Base-by-base conservation (phyloP, 768 basidiomycete species). In the Russula virescens region DNA sequence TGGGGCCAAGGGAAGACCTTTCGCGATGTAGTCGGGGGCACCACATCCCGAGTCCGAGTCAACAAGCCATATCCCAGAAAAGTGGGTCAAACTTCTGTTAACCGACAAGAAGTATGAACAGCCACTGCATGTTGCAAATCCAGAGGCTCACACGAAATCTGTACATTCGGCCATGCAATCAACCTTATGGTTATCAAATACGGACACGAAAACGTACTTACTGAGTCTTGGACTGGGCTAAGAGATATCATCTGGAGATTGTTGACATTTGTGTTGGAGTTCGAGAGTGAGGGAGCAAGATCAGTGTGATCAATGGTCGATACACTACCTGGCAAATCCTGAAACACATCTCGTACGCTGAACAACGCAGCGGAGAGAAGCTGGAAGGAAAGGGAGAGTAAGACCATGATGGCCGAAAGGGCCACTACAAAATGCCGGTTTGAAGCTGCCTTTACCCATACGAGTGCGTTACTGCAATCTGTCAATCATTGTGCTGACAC, bases 71-170 rank as follows among this genome's bases (percentile, higher is more conserved):
- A 31, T 31, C 31, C 3, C 31, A 8, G 31, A 31, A 31, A 4
- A 3, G 31, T 31, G 31, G 31, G 8, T 8, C 31, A 8, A 31
- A 31, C 31, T 31, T 31, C 8, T 31, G 31, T 31, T 31, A 8
- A 31, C 31, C 8, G 3, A 8, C 3, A 31, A 31, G 31, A 8
- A 3, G 31, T 4, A 31, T 4, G 5, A 4, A 31, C 31, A 31
- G 31, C 31, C 31, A 31, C 8, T 4, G 31, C 3, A 31, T 4
- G 31, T 31, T 31, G 31, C 31, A 8, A 78, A 84, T 14, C 83
- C 83, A 9, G 83, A 79, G 9, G 82, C 83, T 43, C 80, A 77
- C 45, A 81, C 69, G 71, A 83, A 84, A 3, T 77, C 80, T 83
- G 63, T n/a, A 25, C 19, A 25, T 55, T 56, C 31, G 8, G 3